Conservation (phyloP, 169 alveolate species). For the Plasmodium falciparum region DNA sequence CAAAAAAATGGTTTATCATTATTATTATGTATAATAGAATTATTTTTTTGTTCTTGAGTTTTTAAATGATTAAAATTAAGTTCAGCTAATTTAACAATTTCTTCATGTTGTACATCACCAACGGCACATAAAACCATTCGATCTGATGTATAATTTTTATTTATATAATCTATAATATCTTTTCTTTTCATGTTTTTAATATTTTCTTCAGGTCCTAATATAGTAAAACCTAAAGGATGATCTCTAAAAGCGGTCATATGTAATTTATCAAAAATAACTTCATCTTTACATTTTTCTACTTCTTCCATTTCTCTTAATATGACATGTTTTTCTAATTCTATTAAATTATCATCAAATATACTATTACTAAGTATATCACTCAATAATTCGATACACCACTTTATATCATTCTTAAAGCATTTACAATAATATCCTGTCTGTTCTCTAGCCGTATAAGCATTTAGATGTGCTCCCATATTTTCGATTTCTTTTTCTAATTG, state of each 20-base stretch:
- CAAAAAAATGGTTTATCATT: slow-evolving; percentile 84
- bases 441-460: slow-evolving; percentile 98
- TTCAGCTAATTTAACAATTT: slow-evolving; percentile 86
- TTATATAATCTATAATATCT: slow-evolving; percentile 91
- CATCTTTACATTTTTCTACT: slow-evolving; percentile 93
- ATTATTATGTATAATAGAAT: slow-evolving; percentile 1
- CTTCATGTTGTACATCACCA: slow-evolving; percentile 93
- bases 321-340: slow-evolving; percentile 94
- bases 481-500: slow-evolving; percentile 96
- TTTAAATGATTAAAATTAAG: slow-evolving; percentile 33
- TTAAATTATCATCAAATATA: slow-evolving; percentile 86
- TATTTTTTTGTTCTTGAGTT: slow-evolving; percentile 25
- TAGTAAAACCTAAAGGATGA: slow-evolving; percentile 94
- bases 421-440: slow-evolving; percentile 94
- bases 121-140: slow-evolving; percentile 93
- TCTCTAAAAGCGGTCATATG: slow-evolving; percentile 93
- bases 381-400: slow-evolving; percentile 93
- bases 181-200: slow-evolving; percentile 89
- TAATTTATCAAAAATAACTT: slow-evolving; percentile 93
- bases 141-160: slow-evolving; percentile 93
- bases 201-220: slow-evolving; percentile 92
- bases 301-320: slow-evolving; percentile 96
- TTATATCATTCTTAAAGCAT: slow-evolving; percentile 88
- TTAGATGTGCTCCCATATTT: slow-evolving; percentile 96
- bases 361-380: slow-evolving; percentile 95